Base-by-base conservation (phyloP, 129 eudicot genomes). In the Rutidosis leptorrhynchoides region DNA sequence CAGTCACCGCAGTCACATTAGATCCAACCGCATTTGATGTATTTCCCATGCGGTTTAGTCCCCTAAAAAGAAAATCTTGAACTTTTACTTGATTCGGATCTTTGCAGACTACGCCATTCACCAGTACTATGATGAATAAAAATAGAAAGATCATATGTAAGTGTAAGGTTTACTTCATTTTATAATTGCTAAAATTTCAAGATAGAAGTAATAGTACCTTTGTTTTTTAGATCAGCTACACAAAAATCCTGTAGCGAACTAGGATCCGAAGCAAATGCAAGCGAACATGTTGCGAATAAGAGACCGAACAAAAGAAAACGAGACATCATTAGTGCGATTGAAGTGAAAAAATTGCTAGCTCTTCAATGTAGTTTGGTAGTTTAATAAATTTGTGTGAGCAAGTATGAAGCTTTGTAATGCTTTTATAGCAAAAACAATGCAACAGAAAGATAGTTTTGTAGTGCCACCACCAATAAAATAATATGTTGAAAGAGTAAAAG, bases 341-440 rank as follows among this genome's bases (percentile, higher is more conserved):
- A 49, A 49, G 55, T 20, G 22, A 17, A 48, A 49, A 17, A 17
- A n/a, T n/a, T n/a, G n/a, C 4, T 49, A 5, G 0, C 19, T 17
- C 22, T 22, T 37, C 22, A 17, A 42, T 19, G 20, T 32, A 40
- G 19, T 68, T 54, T 54, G 55, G 16, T 58, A 17, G 56, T 8
- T 22, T 0, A 4, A 55, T 28, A 14, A 58, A 26, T 25, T 2
- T 58, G 21, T 70, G 74, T 42, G 4, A 43, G 23, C 15, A 58
- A 58, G 9, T 1, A 43, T 27, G 32, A 1, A 58, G 14, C 30
- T 12, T 26, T 11, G 48, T 12, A 1, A 7, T 42, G 67, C 22
- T 58, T 70, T 58, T 58, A 70, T 70, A 70, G 74, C 5, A 20
- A 12, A 58, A 69, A 26, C 5, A 40, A 10, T 3, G 5, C 16